Evolutionary conservation across 805 yeast species (phyloP).

Genomic region (Metschnikowia henanensis): DNA sequence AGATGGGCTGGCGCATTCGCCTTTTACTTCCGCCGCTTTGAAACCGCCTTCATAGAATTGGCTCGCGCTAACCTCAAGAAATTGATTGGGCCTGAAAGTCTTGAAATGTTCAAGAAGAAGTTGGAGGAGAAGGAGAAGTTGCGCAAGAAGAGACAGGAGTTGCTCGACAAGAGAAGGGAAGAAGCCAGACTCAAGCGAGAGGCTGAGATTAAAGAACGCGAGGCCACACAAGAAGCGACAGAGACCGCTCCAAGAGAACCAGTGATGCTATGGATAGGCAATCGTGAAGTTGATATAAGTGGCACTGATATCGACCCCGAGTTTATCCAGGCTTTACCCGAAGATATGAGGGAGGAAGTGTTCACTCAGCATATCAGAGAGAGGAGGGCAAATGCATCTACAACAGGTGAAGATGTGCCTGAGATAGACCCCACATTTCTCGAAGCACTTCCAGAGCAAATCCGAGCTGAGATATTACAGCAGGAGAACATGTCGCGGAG

Average conservation of each 20-base stretch:
- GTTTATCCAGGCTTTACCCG: constrained; percentile 86
- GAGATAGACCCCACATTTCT: constrained; percentile 81
- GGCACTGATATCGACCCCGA: constrained; percentile 93
- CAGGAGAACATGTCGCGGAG: constrained; percentile 52
- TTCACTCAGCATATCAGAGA: constrained; percentile 82
- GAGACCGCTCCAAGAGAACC: constrained; percentile 38
- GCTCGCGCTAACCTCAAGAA: constrained; percentile 19
- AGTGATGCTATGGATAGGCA: constrained; percentile 71
- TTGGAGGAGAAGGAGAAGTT: constrained; percentile 27
- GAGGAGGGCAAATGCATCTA: constrained; percentile 58
- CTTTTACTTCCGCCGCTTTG: constrained; percentile 2
- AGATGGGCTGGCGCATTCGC: constrained; percentile 67
- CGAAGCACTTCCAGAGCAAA: constrained; percentile 71
- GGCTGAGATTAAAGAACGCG: constrained; percentile 26
- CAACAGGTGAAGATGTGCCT: constrained; percentile 44
- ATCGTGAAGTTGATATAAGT: constrained; percentile 76
- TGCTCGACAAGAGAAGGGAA: constrained; percentile 28
- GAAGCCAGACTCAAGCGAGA: constrained; percentile 29
- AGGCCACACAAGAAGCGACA: constrained; percentile 2
- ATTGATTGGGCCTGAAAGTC: constrained; percentile 49
- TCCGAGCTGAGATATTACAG: constrained; percentile 61
- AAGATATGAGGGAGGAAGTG: constrained; percentile 90
- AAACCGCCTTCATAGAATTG: constrained; percentile 1
- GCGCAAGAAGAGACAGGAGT: constrained; percentile 31
- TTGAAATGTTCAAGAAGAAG: constrained; percentile 32